Base-by-base conservation (phyloP, 2,329 filamentous ascomycete species). In the Penicillium sp. region DNA sequence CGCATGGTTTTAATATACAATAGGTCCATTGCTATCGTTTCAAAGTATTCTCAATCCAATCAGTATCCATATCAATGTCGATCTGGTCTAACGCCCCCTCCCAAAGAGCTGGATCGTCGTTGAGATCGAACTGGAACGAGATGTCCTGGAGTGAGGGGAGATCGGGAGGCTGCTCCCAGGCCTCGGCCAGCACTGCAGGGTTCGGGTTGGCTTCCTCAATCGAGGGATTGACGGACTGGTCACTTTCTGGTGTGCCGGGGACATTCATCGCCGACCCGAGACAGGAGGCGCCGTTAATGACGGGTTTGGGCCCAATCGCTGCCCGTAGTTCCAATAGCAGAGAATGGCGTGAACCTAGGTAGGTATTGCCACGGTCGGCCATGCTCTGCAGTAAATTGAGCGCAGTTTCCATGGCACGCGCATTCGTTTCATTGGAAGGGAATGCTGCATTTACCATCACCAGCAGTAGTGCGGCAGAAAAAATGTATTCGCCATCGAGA, bases 401-500 rank as follows among this genome's bases (percentile, higher is more conserved):
- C 10, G 70, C 66, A 25, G 62, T 62, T 17, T 73, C 67, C 72
- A 76, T 76, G 4, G 72, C 65, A 6, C 58, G 49, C 2, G 59
- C 61, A 49, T 72, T 74, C 15, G 60, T 54, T 5, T 65, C 52
- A 35, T 71, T 68, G 18, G 62, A 54, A 0, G 75, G 75, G 41
- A 79, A 77, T 2, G 75, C 70, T 7, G 72, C 69, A 53, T 75
- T 76, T 14, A 76, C 71, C 70, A 79, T 76, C 16, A 78, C 71
- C 4, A 79, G 67, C 2, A 78, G 66, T 8, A 79, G 68, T 8
- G 74, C 70, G 1, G 76, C 74, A 0, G 73, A 76, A 49, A 79
- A 78, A 16, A 72, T 68, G 49, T 79, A 76, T 44, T 79, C 76
- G 11, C 73, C 71, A 42, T 79, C 76, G 64, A 79, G 75, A 53